Base-by-base conservation (phyloP, 116 monocot species). In the Papilionanthe hybrid region DNA sequence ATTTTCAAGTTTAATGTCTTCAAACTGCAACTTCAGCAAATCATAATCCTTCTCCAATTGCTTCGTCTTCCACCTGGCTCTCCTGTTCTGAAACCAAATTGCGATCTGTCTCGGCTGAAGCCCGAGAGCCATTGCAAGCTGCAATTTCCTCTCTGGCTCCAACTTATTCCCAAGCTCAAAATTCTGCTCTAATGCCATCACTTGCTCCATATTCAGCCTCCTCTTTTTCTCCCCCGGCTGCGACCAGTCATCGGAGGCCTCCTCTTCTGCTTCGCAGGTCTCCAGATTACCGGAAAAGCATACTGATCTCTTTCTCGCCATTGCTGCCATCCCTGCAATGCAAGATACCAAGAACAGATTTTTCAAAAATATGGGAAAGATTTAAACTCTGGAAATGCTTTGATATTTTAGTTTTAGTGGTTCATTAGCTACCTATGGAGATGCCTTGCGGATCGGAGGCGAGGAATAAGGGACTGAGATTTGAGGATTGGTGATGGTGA, bases 51-150 rank as follows among this genome's bases (percentile, higher is more conserved):
- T 83, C 89, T 99, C 98, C 45, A 99, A 58, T 44, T 94, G 90
- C 83, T 99, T 99, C 0, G 98, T 95, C 90, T 99, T 99, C 94
- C 98, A 99, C 85, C 98, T 88, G 9, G 98, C 98, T 71, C 98
- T 82, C 73, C 95, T 79, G 81, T 99, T 99, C 85, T 99, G 98
- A 83, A 99, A 99, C 98, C 98, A 99, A 42, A 99, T 95, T 4
- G 98, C 98, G 9, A 99, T 83, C 84, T 99, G 98, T 63, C 98
- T 81, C 0, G 98, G 98, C 79, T 93, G 95, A 57, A 99, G 84
- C 9, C 95, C 91, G 25, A 99, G 91, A 4, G 89, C 90, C 56
- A 82, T 78, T 4, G 98, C 98, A 44, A 99, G 85, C 87, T 95
- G 98, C 84, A 88, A 84, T 79, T 99, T 99, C 80, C 95, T 91